Evolutionary conservation across 2,329 filamentous ascomycete genomes (phyloP).

Genomic region (Macrophomina pseudophaseolina): DNA sequence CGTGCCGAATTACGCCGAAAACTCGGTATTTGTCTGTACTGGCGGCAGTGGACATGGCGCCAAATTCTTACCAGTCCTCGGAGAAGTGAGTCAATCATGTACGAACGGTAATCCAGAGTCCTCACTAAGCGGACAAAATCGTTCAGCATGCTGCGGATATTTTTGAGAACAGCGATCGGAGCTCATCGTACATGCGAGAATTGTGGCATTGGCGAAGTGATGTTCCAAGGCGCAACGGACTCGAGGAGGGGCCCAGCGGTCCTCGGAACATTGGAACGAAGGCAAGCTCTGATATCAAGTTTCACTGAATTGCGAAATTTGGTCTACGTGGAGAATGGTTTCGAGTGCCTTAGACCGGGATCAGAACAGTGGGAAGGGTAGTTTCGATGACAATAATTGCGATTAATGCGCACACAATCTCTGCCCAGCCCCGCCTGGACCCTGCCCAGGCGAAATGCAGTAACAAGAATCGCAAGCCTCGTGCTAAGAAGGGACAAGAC

Average conservation of each 20-base stretch:
- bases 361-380: too few relatives aligned
- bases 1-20: background rate
- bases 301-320: too few relatives aligned
- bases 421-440: too few relatives aligned
- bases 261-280: constrained; percentile 11
- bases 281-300: too few relatives aligned
- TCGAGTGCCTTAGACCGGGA: too few relatives aligned
- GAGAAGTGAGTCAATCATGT: constrained; percentile 9
- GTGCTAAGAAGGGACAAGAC: too few relatives aligned
- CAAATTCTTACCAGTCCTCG: constrained; percentile 9
- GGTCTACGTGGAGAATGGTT: too few relatives aligned
- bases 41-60: constrained; percentile 7
- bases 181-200: constrained; percentile 8
- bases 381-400: too few relatives aligned
- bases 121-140: background rate
- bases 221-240: background rate
- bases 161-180: background rate
- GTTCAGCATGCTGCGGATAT: background rate
- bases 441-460: too few relatives aligned
- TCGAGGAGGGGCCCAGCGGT: background rate
- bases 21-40: background rate
- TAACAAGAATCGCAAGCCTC: too few relatives aligned
- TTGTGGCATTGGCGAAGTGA: background rate
- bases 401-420: too few relatives aligned
- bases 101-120: too few relatives aligned